Conservation (phyloP, 2,329 filamentous ascomycete species). For the Aspergillus oerlinghausenensis region DNA sequence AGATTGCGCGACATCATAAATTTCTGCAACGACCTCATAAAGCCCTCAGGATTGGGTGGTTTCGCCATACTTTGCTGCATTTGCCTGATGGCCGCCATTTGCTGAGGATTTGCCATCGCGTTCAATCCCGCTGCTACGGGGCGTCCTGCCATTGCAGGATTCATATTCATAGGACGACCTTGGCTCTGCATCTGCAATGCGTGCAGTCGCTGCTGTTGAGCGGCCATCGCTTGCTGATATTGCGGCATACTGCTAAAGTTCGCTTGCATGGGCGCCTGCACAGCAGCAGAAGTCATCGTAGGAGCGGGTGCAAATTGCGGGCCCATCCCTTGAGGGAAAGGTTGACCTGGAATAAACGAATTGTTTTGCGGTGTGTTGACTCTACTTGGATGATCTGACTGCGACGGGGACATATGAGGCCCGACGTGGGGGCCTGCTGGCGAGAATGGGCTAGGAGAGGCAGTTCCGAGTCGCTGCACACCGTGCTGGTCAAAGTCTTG, state of each 20-base stretch:
- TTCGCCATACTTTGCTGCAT: constrained; percentile 42
- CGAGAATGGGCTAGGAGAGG: constrained; percentile 87
- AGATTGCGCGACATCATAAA: constrained; percentile 73
- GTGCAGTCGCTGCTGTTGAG: constrained; percentile 67
- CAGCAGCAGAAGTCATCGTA: constrained; percentile 37
- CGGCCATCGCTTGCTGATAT: constrained; percentile 59
- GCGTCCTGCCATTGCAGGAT: constrained; percentile 32
- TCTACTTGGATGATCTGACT: constrained; percentile 66
- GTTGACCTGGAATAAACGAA: constrained; percentile 56
- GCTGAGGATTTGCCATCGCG: constrained; percentile 37
- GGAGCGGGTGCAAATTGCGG: constrained; percentile 39
- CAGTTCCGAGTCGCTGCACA: constrained; percentile 79
- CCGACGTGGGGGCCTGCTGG: constrained; percentile 69
- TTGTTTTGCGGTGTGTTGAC: constrained; percentile 68
- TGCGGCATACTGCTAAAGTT: constrained; percentile 50
- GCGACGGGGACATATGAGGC: constrained; percentile 68
- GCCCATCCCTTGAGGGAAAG: constrained; percentile 37
- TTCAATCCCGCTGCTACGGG: constrained; percentile 33
- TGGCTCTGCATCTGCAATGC: constrained; percentile 81
- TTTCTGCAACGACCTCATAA: constrained; percentile 69
- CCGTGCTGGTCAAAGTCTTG: constrained; percentile 64
- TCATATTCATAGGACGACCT: constrained; percentile 56
- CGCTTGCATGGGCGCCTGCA: constrained; percentile 40
- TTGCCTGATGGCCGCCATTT: constrained; percentile 47
- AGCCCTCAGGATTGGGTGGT: constrained; percentile 55